These are phyloP conservation scores for Schizopora paradoxa DNA, from an alignment of 1,284 basidiomycete species.

Conservation along the genomic window DNA sequence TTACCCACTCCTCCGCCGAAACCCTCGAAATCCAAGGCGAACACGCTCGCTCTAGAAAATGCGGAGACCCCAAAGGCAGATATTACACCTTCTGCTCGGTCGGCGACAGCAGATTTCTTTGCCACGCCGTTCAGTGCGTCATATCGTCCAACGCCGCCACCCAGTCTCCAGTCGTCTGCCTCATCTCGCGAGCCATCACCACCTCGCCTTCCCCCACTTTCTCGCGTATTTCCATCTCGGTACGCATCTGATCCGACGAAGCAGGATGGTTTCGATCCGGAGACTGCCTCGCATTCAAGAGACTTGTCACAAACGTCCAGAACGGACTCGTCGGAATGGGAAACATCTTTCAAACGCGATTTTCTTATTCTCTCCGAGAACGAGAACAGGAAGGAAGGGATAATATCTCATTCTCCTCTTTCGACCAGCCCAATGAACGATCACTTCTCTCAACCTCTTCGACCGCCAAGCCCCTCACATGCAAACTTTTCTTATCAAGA, in stretches of 20 bases:
- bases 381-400: not conserved
- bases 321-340: constrained; percentile 9
- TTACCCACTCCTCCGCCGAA: constrained; percentile 25
- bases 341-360: constrained; percentile 16
- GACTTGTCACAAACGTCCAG: not conserved
- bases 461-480: too few relatives aligned
- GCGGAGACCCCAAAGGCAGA: constrained; percentile 1
- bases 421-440: constrained; percentile 3
- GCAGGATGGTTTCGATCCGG: too few relatives aligned
- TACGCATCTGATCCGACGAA: constrained; percentile 10
- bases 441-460: too few relatives aligned
- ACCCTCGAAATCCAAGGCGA: constrained; percentile 19
- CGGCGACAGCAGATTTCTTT: constrained; percentile 34
- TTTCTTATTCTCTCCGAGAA: constrained; percentile 10
- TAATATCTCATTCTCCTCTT: not conserved
- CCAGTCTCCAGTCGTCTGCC: constrained; percentile 17
- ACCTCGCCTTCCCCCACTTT: constrained; percentile 15
- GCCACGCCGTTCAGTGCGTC: constrained; percentile 17
- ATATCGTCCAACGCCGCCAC: constrained; percentile 16
- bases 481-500: too few relatives aligned
- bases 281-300: too few relatives aligned
- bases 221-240: constrained; percentile 20
- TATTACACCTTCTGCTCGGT: constrained; percentile 16
- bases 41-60: constrained; percentile 7
- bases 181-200: constrained; percentile 11